These are phyloP conservation scores for Powellomyces hirtus DNA, from an alignment of 192 early-diverging fungal species.

Conservation along the genomic window DNA sequence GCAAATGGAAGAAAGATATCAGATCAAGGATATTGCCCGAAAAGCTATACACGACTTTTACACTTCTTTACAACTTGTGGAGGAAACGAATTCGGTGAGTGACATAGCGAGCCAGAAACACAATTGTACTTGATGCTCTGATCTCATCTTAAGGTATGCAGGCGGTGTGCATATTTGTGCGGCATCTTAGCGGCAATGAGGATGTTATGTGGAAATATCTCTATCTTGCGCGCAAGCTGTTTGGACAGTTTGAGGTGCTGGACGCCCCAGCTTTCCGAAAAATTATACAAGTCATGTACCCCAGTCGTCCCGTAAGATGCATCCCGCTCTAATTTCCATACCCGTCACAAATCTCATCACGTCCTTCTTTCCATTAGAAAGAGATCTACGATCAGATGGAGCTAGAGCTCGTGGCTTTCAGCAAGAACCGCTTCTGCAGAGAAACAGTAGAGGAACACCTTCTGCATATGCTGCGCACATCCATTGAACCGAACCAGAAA, in stretches of 20 bases:
- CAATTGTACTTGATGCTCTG: background rate
- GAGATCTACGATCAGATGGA: slow-evolving; percentile 55
- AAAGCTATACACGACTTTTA: slow-evolving; percentile 52
- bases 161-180: slow-evolving; percentile 37
- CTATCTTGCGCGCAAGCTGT: slow-evolving; percentile 33
- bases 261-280: slow-evolving; percentile 32
- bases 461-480: slow-evolving; percentile 42
- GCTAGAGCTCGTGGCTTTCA: slow-evolving; percentile 48
- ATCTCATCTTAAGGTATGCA: background rate
- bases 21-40: slow-evolving; percentile 36
- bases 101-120: background rate
- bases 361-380: slow-evolving; percentile 29
- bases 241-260: slow-evolving; percentile 28
- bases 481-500: slow-evolving; percentile 48
- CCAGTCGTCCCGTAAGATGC: slow-evolving; percentile 37
- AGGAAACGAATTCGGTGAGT: slow-evolving; percentile 7
- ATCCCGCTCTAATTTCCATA: background rate
- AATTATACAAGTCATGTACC: slow-evolving; percentile 42
- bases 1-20: slow-evolving; percentile 41
- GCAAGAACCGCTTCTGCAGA: slow-evolving; percentile 43
- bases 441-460: slow-evolving; percentile 47
- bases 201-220: slow-evolving; percentile 55
- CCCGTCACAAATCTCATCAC: background rate
- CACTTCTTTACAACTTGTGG: slow-evolving; percentile 27
- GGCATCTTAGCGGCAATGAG: slow-evolving; percentile 42